phyloP scores from a whole-genome alignment of 2,329 filamentous ascomycete species.

The Talaromyces sp. region DNA sequence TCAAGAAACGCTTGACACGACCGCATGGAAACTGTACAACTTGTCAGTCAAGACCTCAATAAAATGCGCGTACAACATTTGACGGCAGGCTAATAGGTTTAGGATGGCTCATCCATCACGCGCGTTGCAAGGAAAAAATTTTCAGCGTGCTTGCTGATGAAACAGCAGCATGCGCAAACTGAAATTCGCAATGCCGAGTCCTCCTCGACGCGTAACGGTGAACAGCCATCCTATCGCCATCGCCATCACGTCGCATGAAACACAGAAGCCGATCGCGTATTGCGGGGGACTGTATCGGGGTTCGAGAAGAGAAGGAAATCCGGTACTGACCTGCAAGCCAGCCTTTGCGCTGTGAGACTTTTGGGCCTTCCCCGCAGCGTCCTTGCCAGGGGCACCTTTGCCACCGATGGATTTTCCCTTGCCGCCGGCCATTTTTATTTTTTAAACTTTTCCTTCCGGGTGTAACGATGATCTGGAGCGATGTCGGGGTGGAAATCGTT shows the following conservation, averaged over 20 bases:
- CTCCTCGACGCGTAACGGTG: background rate
- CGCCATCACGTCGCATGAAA: background rate
- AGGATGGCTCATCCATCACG: background rate
- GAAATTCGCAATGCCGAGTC: background rate
- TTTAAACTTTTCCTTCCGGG: constrained; percentile 19
- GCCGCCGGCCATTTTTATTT: constrained; percentile 67
- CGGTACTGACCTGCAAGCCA: constrained; percentile 78
- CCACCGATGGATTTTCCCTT: constrained; percentile 92
- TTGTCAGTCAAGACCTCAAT: background rate
- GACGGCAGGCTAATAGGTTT: background rate
- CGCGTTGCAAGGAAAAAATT: background rate
- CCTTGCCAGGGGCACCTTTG: constrained; percentile 77
- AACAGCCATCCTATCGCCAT: background rate
- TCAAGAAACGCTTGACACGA: constrained; percentile 99
- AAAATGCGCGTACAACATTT: background rate
- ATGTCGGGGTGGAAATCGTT: constrained; percentile 23
- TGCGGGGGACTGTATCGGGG: background rate
- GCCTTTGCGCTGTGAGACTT: constrained; percentile 92
- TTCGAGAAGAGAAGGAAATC: constrained; percentile 9
- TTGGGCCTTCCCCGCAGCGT: constrained; percentile 79
- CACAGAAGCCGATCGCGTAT: background rate
- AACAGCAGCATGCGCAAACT: background rate
- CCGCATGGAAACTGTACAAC: constrained; percentile 83
- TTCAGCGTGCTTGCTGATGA: background rate
- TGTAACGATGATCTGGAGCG: constrained; percentile 16